These are phyloP conservation scores for Hansfordia pulvinata DNA, from an alignment of 2,329 filamentous ascomycete species.

Conservation along the genomic window DNA sequence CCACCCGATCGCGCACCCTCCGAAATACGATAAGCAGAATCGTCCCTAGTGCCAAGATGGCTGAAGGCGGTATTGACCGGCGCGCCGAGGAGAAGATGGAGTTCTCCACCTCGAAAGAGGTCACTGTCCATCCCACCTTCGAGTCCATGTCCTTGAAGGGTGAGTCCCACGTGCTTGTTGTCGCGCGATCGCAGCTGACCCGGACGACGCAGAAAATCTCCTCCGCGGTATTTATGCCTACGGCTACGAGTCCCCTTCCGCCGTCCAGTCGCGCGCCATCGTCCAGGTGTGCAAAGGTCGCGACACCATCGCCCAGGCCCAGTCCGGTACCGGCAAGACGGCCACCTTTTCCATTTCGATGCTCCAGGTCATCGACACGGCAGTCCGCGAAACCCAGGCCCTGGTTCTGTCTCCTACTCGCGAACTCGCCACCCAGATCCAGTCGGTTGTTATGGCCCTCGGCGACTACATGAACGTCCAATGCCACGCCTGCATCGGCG, in stretches of 20 bases:
- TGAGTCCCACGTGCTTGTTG: slow-evolving; percentile 15
- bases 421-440: slow-evolving; percentile 94
- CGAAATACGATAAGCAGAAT: not conserved
- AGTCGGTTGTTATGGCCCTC: slow-evolving; percentile 98
- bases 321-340: slow-evolving; percentile 94
- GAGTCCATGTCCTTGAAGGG: slow-evolving; percentile 93
- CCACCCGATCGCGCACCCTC: no score
- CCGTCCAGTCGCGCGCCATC: slow-evolving; percentile 94
- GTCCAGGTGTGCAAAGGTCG: slow-evolving; percentile 98
- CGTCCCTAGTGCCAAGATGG: slow-evolving; percentile 47
- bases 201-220: slow-evolving; percentile 54
- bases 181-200: slow-evolving; percentile 4
- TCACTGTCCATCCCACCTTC: slow-evolving; percentile 86
- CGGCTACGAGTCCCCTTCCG: slow-evolving; percentile 94
- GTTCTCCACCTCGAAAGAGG: slow-evolving; percentile 96
- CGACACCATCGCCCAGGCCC: slow-evolving; percentile 95
- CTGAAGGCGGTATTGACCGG: slow-evolving; percentile 74
- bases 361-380: slow-evolving; percentile 89
- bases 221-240: slow-evolving; percentile 97
- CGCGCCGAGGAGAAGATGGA: slow-evolving; percentile 95
- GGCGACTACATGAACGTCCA: slow-evolving; percentile 99
- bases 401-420: slow-evolving; percentile 91
- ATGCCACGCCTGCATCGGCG: slow-evolving; percentile 96
- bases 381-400: slow-evolving; percentile 83
- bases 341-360: slow-evolving; percentile 95